These are phyloP conservation scores for Caryopteris hybrid DNA, from an alignment of 305 asterid genomes.

Conservation along the genomic window DNA sequence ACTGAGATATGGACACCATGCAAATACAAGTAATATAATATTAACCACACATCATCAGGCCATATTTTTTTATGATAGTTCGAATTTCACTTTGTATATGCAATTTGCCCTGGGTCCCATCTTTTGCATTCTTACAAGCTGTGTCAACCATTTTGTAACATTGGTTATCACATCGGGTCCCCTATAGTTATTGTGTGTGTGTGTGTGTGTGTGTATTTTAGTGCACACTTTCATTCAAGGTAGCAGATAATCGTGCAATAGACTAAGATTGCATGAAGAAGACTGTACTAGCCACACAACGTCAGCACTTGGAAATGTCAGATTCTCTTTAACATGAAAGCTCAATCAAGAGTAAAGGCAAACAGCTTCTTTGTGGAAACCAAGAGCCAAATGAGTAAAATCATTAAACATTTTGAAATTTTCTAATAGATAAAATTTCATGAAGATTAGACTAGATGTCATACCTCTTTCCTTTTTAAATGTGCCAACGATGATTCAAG, in stretches of 20 bases:
- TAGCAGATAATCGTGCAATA: not conserved
- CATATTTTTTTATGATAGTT: too few relatives aligned
- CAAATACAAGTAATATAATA: not conserved
- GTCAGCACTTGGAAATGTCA: not conserved
- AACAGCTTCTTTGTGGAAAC: not conserved
- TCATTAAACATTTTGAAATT: not conserved
- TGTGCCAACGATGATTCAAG: slow-evolving; percentile 78
- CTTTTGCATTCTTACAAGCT: too few relatives aligned
- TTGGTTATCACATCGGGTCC: too few relatives aligned
- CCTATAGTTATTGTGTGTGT: too few relatives aligned
- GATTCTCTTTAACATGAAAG: not conserved
- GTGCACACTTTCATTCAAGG: not conserved
- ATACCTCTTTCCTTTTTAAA: slow-evolving; percentile 83
- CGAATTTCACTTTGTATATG: too few relatives aligned
- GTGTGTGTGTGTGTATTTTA: too few relatives aligned
- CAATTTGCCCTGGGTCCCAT: too few relatives aligned
- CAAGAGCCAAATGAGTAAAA: not conserved
- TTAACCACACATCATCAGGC: too few relatives aligned
- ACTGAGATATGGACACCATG: not conserved
- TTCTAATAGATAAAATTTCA: not conserved
- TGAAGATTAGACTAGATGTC: slow-evolving; percentile 1
- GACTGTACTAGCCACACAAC: not conserved
- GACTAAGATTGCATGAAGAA: not conserved
- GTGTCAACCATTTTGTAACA: too few relatives aligned
- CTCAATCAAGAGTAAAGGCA: not conserved